phyloP scores from a whole-genome alignment of 441 rosid species.

The Manihot esculenta region DNA sequence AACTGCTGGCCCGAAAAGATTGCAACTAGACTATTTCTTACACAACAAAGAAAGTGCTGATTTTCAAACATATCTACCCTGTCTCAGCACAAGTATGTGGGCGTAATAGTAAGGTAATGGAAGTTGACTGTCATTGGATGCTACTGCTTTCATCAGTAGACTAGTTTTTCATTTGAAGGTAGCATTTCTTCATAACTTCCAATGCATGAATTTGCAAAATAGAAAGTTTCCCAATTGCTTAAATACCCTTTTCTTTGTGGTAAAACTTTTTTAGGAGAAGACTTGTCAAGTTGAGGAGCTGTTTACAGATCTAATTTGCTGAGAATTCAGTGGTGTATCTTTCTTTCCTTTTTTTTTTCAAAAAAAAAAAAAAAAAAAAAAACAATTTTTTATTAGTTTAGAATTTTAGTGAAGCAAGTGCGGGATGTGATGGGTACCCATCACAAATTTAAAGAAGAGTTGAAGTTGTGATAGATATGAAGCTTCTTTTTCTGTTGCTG shows the following conservation, averaged over 20 bases:
- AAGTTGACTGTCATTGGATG: background rate
- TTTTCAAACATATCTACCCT: conserved; percentile 8
- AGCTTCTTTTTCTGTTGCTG: conserved; percentile 21
- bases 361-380: too few relatives aligned
- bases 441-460: conserved; percentile 13
- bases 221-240: background rate
- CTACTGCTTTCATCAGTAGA: background rate
- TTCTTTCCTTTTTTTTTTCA: background rate
- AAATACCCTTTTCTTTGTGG: background rate
- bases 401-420: conserved; percentile 10
- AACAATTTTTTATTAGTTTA: too few relatives aligned
- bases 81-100: background rate
- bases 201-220: background rate
- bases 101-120: conserved; percentile 21
- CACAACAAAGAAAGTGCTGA: conserved; percentile 3
- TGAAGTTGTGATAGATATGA: conserved; percentile 26
- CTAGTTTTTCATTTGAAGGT: background rate
- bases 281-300: background rate
- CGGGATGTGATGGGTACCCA: conserved; percentile 26
- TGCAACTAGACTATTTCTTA: background rate
- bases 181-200: too few relatives aligned
- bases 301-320: background rate
- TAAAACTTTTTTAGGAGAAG: conserved; percentile 21
- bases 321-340: background rate
- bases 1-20: conserved; percentile 8